Percentiles rank a stretch among this genome's conserved stretches.
These are phyloP conservation scores for Neurospora sp. DNA, from an alignment of 495 filamentous ascomycete genomes.

Conservation along the genomic window DNA sequence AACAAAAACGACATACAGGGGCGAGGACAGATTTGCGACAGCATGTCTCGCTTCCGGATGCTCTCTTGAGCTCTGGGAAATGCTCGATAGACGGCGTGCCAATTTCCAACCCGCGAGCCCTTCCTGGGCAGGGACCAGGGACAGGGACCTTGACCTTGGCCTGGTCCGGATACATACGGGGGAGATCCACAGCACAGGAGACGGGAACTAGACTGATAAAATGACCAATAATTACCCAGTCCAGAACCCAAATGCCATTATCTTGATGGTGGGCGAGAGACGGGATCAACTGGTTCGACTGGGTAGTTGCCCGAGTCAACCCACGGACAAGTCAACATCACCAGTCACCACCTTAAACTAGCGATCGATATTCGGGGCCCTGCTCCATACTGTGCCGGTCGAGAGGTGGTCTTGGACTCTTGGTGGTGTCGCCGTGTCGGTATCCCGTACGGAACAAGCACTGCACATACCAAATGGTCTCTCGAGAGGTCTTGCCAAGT, in stretches of 20 bases:
- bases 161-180: background rate
- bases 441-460: background rate
- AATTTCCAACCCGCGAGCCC: background rate
- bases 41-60: background rate
- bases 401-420: background rate
- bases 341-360: background rate
- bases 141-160: background rate
- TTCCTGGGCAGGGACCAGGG: background rate
- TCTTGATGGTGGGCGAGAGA: background rate
- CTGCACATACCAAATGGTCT: background rate
- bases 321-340: background rate
- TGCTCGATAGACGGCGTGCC: background rate
- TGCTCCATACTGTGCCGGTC: background rate
- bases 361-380: background rate
- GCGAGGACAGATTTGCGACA: background rate
- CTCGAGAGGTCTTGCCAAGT: background rate
- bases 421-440: background rate
- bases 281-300: background rate
- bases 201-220: background rate
- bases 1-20: background rate
- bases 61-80: background rate
- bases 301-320: background rate
- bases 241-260: background rate
- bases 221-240: background rate
- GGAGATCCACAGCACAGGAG: background rate